Conservation (phyloP, 2,329 filamentous ascomycete species). For the Aspergillus felis region DNA sequence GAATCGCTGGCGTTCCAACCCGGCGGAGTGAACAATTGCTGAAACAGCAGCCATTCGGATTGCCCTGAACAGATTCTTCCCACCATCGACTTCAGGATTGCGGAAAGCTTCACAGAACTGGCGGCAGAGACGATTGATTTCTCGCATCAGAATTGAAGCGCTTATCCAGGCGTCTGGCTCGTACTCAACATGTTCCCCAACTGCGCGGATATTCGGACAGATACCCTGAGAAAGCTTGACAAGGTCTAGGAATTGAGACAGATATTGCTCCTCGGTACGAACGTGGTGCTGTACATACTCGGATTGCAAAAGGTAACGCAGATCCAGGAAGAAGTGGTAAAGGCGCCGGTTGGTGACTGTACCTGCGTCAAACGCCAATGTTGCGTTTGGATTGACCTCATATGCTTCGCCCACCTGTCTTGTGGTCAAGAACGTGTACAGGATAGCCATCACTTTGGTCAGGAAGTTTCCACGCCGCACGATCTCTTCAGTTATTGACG, state of each 20-base stretch:
- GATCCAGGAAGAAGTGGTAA: constrained; percentile 95
- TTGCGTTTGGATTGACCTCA: constrained; percentile 80
- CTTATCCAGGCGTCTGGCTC: constrained; percentile 98
- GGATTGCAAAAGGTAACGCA: constrained; percentile 86
- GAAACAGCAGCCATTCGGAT: constrained; percentile 65
- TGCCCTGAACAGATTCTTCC: constrained; percentile 67
- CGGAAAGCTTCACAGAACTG: constrained; percentile 85
- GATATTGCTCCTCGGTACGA: constrained; percentile 77
- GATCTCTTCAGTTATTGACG: constrained; percentile 92
- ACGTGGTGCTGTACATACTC: constrained; percentile 83
- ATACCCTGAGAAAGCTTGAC: constrained; percentile 97
- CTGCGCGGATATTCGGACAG: constrained; percentile 85
- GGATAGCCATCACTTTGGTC: constrained; percentile 88
- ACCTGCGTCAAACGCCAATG: constrained; percentile 87
- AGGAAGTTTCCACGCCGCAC: constrained; percentile 94
- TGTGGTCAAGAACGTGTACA: constrained; percentile 96
- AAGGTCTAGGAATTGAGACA: constrained; percentile 90
- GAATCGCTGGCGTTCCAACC: constrained; percentile 82
- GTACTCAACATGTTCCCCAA: constrained; percentile 96
- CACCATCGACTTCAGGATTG: constrained; percentile 61
- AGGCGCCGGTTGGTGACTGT: constrained; percentile 92
- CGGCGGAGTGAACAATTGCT: constrained; percentile 84
- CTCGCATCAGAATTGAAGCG: constrained; percentile 86
- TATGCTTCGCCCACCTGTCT: constrained; percentile 92
- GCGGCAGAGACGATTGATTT: constrained; percentile 88